phyloP scores from a whole-genome alignment of 352 stramenopile genomes.

The Phytophthora nicotianae region DNA sequence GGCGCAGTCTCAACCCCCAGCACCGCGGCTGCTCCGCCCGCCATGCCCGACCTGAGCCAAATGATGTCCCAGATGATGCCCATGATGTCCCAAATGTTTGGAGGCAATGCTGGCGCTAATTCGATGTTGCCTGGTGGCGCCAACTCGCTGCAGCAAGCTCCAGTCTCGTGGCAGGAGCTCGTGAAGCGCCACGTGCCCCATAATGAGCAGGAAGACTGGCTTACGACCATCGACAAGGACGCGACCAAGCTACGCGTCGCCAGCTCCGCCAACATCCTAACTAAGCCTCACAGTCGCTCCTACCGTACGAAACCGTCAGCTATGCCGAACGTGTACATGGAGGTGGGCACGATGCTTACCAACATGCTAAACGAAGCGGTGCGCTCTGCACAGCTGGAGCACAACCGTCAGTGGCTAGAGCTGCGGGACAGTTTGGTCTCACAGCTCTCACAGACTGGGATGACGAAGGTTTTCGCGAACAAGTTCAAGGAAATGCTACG shows the following conservation, averaged over 20 bases:
- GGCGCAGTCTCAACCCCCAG: constrained; percentile 13
- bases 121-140: constrained; percentile 29
- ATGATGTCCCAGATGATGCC: constrained; percentile 84
- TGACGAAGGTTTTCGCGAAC: constrained; percentile 54
- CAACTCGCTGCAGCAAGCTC: constrained; percentile 15
- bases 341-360: constrained; percentile 62
- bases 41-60: constrained; percentile 71
- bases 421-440: constrained; percentile 59
- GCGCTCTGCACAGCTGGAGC: constrained; percentile 59
- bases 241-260: constrained; percentile 44
- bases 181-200: constrained; percentile 62
- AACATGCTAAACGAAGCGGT: constrained; percentile 72
- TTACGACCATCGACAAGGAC: constrained; percentile 69
- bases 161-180: constrained; percentile 71
- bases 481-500: constrained; percentile 69
- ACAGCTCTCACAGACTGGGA: constrained; percentile 52
- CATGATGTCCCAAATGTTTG: constrained; percentile 88
- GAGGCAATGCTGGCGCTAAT: constrained; percentile 34
- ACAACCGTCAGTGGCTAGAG: constrained; percentile 58
- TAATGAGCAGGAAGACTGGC: constrained; percentile 66
- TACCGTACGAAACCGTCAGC: constrained; percentile 52
- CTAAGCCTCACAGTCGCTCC: constrained; percentile 59
- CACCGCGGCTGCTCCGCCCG: constrained; percentile 1
- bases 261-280: constrained; percentile 34
- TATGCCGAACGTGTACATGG: constrained; percentile 71